Evolutionary conservation across 2,329 filamentous ascomycete species (phyloP).

Genomic region (Exophiala alcalophila): DNA sequence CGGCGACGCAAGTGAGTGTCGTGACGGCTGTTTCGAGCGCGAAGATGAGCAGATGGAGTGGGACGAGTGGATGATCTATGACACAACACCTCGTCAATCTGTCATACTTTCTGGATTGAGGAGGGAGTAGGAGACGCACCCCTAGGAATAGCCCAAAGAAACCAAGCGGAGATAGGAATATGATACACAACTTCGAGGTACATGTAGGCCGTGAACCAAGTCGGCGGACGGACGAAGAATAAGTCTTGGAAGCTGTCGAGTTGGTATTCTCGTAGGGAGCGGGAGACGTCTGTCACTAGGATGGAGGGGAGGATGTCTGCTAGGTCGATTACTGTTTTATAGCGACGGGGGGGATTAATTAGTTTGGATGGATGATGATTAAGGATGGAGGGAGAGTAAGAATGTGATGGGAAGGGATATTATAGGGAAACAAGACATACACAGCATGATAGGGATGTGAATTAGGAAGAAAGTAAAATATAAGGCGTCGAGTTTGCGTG

Average conservation of each 20-base stretch:
- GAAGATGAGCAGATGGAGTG: conserved; percentile 60
- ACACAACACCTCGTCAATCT: too few species aligned
- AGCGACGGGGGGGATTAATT: background rate
- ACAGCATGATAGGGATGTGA: conserved; percentile 60
- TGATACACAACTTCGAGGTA: conserved; percentile 62
- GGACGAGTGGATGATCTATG: conserved; percentile 55
- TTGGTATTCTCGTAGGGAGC: conserved; percentile 55
- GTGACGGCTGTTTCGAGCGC: conserved; percentile 60
- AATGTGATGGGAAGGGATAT: background rate
- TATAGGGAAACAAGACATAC: conserved; percentile 40
- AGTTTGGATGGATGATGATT: background rate
- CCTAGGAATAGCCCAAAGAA: conserved; percentile 52
- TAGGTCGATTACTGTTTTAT: conserved; percentile 64
- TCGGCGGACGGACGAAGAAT: conserved; percentile 58
- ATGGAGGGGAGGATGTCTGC: conserved; percentile 56
- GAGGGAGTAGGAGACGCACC: conserved; percentile 38
- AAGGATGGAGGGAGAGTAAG: background rate
- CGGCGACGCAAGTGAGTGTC: conserved; percentile 61
- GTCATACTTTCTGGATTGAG: background rate
- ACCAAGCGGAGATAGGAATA: conserved; percentile 60
- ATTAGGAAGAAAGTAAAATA: conserved; percentile 60
- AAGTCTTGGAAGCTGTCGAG: conserved; percentile 60
- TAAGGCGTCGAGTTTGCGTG: conserved; percentile 39
- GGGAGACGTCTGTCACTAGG: conserved; percentile 51
- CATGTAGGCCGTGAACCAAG: conserved; percentile 58